Base-by-base conservation (phyloP, 139 green algal genomes). In the Chlorella sp. region DNA sequence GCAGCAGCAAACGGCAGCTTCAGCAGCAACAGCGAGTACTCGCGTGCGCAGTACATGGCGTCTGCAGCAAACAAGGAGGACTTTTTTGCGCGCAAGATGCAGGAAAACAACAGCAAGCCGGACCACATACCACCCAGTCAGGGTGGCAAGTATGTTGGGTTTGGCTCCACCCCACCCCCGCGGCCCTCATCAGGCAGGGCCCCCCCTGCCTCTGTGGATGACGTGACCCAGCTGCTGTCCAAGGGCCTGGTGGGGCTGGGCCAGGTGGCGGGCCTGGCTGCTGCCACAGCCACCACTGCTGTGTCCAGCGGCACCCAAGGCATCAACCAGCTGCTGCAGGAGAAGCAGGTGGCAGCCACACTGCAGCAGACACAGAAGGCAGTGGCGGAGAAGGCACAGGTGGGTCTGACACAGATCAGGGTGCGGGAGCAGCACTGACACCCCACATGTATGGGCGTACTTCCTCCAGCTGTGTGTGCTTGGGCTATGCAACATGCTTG, bases 61-160 rank as follows among this genome's bases (percentile, higher is more conserved):
- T 93, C 86, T 3, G 89, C 87, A 1, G 84, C 86, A 1, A 70
- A 76, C 51, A 98, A 98, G 81, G 94, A 98, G 30, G 76, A 74
- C 27, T 98, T 97, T 72, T 98, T 98, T 34, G 78, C 81, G 0
- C 82, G 88, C n/a, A 95, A 92, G 75, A 85, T n/a, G 51, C 80
- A 88, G 79, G 90, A 97, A 71, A 99, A 99, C 75, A 88, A 91
- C 3, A 73, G 24, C 27, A 80, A 83, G 31, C 88, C 92, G 0
- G 94, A 97, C 20, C 76, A 79, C 31, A 27, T 99, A 32, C 82
- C 87, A 0, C 95, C 95, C 49, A 97, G 59, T 81, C 94, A 98
- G 86, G 94, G 94, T 31, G 95, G 95, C 63, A 99, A 99, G 85
- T 99, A 97, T 72, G 94, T 99, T 3, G 95, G 95, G 1, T 99